These are phyloP conservation scores for Lasiodiplodia sp. DNA, from an alignment of 2,329 filamentous ascomycete genomes.

Conservation along the genomic window DNA sequence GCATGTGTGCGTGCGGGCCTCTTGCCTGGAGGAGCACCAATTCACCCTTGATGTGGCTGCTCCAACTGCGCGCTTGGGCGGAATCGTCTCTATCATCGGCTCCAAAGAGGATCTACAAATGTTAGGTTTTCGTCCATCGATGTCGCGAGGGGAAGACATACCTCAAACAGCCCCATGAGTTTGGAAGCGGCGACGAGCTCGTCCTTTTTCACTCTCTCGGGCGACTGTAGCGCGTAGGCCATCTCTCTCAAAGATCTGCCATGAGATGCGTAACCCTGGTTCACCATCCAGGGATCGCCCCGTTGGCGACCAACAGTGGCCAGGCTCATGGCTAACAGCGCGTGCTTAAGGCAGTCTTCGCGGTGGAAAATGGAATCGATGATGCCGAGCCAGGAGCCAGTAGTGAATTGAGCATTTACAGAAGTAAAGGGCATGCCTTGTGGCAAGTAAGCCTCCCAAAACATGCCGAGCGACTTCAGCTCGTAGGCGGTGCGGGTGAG, in stretches of 20 bases:
- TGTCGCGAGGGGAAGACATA: not conserved
- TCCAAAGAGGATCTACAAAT: constrained; percentile 37
- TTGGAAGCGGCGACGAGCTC: constrained; percentile 39
- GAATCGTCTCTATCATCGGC: constrained; percentile 31
- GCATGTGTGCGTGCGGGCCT: constrained; percentile 35
- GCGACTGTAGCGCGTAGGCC: constrained; percentile 35
- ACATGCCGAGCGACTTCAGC: constrained; percentile 37
- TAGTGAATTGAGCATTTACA: not conserved
- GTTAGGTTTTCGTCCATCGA: not conserved
- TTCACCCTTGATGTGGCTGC: constrained; percentile 41
- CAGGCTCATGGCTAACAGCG: constrained; percentile 38
- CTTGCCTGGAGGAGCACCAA: constrained; percentile 36
- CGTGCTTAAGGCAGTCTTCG: constrained; percentile 38
- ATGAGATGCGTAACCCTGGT: constrained; percentile 38
- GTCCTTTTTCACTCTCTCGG: constrained; percentile 34
- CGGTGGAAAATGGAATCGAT: constrained; percentile 35
- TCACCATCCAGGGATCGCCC: constrained; percentile 33
- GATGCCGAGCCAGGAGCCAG: constrained; percentile 27
- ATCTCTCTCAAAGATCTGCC: constrained; percentile 39
- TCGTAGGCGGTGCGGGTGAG: constrained; percentile 38
- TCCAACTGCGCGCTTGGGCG: constrained; percentile 40
- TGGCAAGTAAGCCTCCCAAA: constrained; percentile 37
- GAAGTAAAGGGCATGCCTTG: not conserved
- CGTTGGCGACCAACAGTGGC: constrained; percentile 37
- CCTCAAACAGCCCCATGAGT: constrained; percentile 36